These are phyloP conservation scores for Sarocladium kiliense DNA, from an alignment of 2,329 filamentous ascomycete species.

Conservation along the genomic window DNA sequence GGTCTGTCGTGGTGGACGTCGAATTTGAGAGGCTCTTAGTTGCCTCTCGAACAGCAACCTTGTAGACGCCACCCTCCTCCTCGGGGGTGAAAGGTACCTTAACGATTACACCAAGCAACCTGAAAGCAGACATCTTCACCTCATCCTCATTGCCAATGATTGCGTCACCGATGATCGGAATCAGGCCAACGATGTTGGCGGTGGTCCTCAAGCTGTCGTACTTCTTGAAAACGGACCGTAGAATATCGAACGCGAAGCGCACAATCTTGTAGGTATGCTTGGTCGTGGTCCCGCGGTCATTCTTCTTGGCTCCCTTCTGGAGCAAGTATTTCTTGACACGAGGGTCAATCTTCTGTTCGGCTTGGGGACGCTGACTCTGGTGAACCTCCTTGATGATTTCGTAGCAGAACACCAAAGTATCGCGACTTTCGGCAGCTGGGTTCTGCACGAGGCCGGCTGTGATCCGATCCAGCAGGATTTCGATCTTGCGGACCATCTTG, in stretches of 20 bases:
- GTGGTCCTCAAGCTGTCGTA: conserved; percentile 75
- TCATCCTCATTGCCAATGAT: conserved; percentile 84
- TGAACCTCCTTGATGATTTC: conserved; percentile 89
- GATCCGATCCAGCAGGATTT: conserved; percentile 79
- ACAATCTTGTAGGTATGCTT: conserved; percentile 84
- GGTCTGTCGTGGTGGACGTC: conserved; percentile 72
- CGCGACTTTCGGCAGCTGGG: conserved; percentile 67
- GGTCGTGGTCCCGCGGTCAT: conserved; percentile 64
- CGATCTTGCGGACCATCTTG: conserved; percentile 81
- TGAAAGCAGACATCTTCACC: conserved; percentile 81
- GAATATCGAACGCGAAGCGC: conserved; percentile 80
- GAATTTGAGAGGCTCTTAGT: conserved; percentile 74
- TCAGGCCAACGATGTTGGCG: conserved; percentile 75
- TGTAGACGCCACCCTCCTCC: conserved; percentile 57
- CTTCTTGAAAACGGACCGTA: conserved; percentile 82
- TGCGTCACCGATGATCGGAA: conserved; percentile 84
- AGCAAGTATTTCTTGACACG: conserved; percentile 70
- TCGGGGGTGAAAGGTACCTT: conserved; percentile 77
- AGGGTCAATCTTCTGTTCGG: conserved; percentile 52
- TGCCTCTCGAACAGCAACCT: conserved; percentile 80
- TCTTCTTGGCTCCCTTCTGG: conserved; percentile 72
- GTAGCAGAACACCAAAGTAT: conserved; percentile 91
- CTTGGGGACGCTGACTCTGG: conserved; percentile 49
- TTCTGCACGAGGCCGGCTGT: conserved; percentile 81
- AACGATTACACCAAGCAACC: conserved; percentile 78